Base-by-base conservation (phyloP, 2,329 filamentous ascomycete species). In the Trichoderma harzianum region DNA sequence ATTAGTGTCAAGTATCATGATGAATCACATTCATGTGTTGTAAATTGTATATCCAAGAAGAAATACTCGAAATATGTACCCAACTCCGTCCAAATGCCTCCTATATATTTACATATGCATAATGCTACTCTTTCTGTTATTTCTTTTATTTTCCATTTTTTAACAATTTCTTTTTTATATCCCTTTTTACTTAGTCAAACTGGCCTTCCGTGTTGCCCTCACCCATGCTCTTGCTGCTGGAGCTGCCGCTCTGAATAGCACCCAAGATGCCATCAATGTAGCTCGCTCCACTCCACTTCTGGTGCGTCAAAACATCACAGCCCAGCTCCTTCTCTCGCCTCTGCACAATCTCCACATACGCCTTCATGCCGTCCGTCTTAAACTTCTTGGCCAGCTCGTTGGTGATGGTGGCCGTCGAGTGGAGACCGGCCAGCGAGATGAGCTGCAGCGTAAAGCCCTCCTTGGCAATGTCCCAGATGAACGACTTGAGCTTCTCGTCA, bases 311-410 rank as follows among this genome's bases (percentile, higher is more conserved):
- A n/a, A 97, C 95, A 77, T 98, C 95, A 72, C 94, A 94, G 16
- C 92, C 93, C 1, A 95, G 83, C 75, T 97, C 95, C 86, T 97
- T 97, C 84, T 99, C 96, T 51, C 91, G 87, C 67, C 90, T 87
- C 83, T 99, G 96, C 51, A 99, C 91, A 0, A 98, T 84, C 72
- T 97, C 93, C n/a, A 98, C 96, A 78, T 99, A 99, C 1, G 96
- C 95, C 78, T 96, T 87, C 96, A 99, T 99, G 69, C 96, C 96
- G 70, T 98, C 92, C 16, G 90, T 88, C 84, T 94, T 97, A 85
- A 97, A 99, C 7, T 86, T 88, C 72, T 89, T 89, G 11, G 94
- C 92, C 21, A 99, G 86, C 83, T 98, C 93, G 72, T 90, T 87
- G 21, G 88, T 88, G 63, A 89, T 87, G 18, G 88, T 87, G 5